phyloP scores from a whole-genome alignment of 352 stramenopile genomes.

The Pythium coloratum region DNA sequence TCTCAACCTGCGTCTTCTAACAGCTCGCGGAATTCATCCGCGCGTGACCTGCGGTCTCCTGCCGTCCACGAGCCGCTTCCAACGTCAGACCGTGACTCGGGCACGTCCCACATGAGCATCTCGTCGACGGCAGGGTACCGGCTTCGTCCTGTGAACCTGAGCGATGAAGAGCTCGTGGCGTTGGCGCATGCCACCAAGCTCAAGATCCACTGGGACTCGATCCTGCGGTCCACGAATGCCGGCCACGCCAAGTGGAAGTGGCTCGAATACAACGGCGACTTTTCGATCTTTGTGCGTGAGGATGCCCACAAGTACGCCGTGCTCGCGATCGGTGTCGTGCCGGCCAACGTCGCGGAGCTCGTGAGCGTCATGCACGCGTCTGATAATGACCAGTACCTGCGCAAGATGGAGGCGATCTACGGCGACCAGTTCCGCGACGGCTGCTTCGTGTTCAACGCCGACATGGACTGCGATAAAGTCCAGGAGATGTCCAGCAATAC shows the following conservation, averaged over 20 bases:
- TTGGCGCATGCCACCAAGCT: constrained; percentile 18
- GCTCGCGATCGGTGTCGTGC: constrained; percentile 22
- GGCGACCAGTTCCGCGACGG: constrained; percentile 22
- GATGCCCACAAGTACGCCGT: constrained; percentile 19
- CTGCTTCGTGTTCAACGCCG: constrained; percentile 22
- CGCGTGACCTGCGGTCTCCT: neutral
- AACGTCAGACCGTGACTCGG: neutral
- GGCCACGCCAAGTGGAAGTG: constrained; percentile 22
- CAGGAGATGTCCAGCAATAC: constrained; percentile 13
- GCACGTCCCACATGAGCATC: neutral
- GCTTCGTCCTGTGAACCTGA: constrained; percentile 18
- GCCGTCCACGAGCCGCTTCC: neutral
- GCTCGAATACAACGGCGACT: constrained; percentile 23
- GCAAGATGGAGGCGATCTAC: constrained; percentile 27
- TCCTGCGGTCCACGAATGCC: constrained; percentile 4
- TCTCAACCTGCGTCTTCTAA: neutral
- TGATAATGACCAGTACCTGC: constrained; percentile 18
- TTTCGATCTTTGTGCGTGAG: constrained; percentile 24
- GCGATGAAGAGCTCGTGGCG: constrained; percentile 20
- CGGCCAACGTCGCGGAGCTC: constrained; percentile 15
- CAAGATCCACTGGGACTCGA: constrained; percentile 25
- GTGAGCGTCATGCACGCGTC: constrained; percentile 16
- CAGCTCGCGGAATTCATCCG: neutral
- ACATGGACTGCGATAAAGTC: constrained; percentile 6
- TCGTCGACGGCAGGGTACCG: constrained; percentile 10